Evolutionary conservation across 768 basidiomycete genomes (phyloP), one percentile per base, ranked within the genome.

Genomic region (Hebeloma cylindrosporum): DNA sequence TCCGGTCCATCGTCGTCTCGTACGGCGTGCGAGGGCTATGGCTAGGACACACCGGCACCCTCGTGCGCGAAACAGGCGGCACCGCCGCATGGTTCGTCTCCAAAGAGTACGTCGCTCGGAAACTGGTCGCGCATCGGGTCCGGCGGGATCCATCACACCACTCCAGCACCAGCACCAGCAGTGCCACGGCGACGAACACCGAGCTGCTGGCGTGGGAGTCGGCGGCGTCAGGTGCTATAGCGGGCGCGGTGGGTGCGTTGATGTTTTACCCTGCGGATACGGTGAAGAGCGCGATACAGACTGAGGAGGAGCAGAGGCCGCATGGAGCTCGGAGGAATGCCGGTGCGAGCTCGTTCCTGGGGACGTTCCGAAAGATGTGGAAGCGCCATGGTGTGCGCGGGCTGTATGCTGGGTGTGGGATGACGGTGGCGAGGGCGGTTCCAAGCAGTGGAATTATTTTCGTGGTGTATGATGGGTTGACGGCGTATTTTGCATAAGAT

Each of bases 251-350:
- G 34, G 95, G 89, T 68, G 93, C 89, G 52, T 68, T 94, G 57
- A 76, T 89, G n/a, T 73, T 95, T 40, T 97, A 94, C 73, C 95
- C 95, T 0, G 93, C 93, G 3, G 95, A 98, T 66, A 88, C 89
- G 21, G 78, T 97, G 57, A 98, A 98, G 75, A 89, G 86, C 51
- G 78, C 91, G 46, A 89, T 98, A 61, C 95, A 97, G 73, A 98
- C 95, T 0, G 88, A 86, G 62, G 87, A 88, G 41, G 94, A 96
- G 65, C 72, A 95, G 45, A 73, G 88, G 6, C 80, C 83, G 28
- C 51, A 62, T 21, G 65, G 67, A 14, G 48, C 48, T 31, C 23
- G 34, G 37, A 33, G 28, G 46, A 34, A 29, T 38, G 33, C 45
- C 29, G n/a, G n/a, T 6, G 28, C 56, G 40, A 52, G 65, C 67